Conservation (phyloP, 2,329 filamentous ascomycete species). For the Pleoardoris graminearum region DNA sequence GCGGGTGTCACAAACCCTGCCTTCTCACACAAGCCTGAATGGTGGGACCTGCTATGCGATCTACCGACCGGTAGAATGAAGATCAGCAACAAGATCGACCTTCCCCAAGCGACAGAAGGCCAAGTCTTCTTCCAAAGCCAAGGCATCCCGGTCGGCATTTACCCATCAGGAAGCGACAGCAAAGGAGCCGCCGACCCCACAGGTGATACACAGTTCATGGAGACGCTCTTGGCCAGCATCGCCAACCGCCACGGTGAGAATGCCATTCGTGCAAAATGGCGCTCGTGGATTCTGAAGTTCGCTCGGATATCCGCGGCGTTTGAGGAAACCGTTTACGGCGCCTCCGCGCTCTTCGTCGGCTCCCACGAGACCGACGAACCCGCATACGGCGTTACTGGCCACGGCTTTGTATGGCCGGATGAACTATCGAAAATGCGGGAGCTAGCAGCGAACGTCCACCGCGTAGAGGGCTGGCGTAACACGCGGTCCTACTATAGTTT, state of each 20-base stretch:
- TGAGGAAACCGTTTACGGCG: conserved; percentile 93
- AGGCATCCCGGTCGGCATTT: conserved; percentile 34
- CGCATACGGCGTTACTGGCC: conserved; percentile 66
- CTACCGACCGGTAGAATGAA: conserved; percentile 89
- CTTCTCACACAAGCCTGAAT: conserved; percentile 91
- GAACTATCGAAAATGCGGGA: conserved; percentile 80
- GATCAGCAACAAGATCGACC: conserved; percentile 86
- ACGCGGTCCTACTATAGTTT: conserved; percentile 95
- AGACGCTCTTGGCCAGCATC: conserved; percentile 80
- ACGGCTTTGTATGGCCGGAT: conserved; percentile 94
- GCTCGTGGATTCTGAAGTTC: conserved; percentile 92
- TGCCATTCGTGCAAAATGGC: conserved; percentile 88
- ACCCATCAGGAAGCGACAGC: conserved; percentile 31
- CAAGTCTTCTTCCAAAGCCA: conserved; percentile 85
- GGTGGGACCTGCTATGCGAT: conserved; percentile 98
- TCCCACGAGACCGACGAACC: conserved; percentile 63
- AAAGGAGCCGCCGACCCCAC: conserved; percentile 66
- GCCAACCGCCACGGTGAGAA: conserved; percentile 81
- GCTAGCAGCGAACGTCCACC: conserved; percentile 84
- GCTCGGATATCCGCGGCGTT: conserved; percentile 90
- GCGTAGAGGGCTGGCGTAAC: conserved; percentile 96
- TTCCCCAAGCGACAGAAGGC: conserved; percentile 80
- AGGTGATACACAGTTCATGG: conserved; percentile 87
- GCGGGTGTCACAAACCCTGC: conserved; percentile 97
- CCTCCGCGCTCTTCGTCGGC: conserved; percentile 84